Evolutionary conservation across 2,329 filamentous ascomycete species (phyloP).

Genomic region (Clathrospora elynae): DNA sequence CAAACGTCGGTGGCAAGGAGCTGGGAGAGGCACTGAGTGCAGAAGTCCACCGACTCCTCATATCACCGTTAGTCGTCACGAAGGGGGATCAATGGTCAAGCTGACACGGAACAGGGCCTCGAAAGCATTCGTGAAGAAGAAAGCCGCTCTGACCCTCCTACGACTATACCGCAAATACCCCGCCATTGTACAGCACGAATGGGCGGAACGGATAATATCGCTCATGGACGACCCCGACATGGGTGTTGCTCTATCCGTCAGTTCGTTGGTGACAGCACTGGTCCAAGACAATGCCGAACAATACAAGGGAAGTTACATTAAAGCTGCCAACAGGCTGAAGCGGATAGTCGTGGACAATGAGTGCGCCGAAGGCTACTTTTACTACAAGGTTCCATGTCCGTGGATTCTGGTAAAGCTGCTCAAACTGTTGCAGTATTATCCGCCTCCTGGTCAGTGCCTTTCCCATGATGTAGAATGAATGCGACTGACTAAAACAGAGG

Average conservation of each 20-base stretch:
- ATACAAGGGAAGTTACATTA: conserved; percentile 92
- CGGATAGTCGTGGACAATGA: conserved; percentile 89
- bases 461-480: conserved; percentile 6
- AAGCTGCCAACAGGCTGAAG: conserved; percentile 87
- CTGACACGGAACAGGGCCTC: conserved; percentile 64
- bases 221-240: conserved; percentile 96
- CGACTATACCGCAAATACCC: conserved; percentile 94
- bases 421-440: conserved; percentile 91
- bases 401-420: conserved; percentile 98
- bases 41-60: conserved; percentile 91
- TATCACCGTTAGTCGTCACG: conserved; percentile 77
- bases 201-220: conserved; percentile 98
- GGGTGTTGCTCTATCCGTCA: conserved; percentile 92
- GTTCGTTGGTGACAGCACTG: conserved; percentile 90
- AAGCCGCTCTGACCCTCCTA: conserved; percentile 90
- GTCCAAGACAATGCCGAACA: conserved; percentile 93
- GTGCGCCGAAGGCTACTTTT: conserved; percentile 87
- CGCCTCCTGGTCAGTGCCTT: conserved; percentile 72
- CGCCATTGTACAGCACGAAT: conserved; percentile 91
- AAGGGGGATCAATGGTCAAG: not conserved
- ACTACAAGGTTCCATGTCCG: conserved; percentile 99
- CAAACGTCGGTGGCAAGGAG: conserved; percentile 93
- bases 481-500: conserved; percentile 64
- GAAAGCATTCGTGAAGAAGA: conserved; percentile 99
- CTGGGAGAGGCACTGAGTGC: conserved; percentile 93